These are phyloP conservation scores for Ascosphaera aggregata DNA, from an alignment of 2,329 filamentous ascomycete species.

Conservation along the genomic window DNA sequence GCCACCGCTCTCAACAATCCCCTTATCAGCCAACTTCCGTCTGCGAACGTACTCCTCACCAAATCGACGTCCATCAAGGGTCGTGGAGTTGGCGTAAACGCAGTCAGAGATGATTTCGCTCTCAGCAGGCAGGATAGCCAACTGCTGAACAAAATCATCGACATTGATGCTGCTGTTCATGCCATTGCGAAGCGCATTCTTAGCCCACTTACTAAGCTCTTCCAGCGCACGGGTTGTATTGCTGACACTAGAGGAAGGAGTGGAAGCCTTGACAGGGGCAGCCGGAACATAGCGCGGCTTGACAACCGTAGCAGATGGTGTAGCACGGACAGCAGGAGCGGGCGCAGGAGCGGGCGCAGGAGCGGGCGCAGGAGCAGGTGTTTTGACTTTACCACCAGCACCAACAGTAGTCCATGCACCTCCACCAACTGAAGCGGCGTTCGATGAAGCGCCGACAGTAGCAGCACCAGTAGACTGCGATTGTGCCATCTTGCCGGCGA, in stretches of 20 bases:
- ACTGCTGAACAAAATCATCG: conserved; percentile 54
- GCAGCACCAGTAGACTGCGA: conserved; percentile 17
- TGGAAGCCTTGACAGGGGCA: conserved; percentile 23
- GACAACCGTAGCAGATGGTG: conserved; percentile 16
- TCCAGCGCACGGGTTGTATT: conserved; percentile 47
- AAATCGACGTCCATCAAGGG: conserved; percentile 81
- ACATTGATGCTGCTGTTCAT: conserved; percentile 44
- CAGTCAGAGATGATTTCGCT: conserved; percentile 67
- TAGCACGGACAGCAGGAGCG: conserved; percentile 22
- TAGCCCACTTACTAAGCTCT: conserved; percentile 87
- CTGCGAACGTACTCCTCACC: conserved; percentile 85
- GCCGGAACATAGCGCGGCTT: conserved; percentile 33
- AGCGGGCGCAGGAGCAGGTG: conserved; percentile 28
- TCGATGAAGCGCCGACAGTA: too few species aligned
- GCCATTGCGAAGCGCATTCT: conserved; percentile 53
- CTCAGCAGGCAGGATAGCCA: conserved; percentile 55
- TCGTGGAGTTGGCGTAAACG: conserved; percentile 66
- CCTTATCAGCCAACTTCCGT: conserved; percentile 81
- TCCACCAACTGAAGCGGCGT: too few species aligned
- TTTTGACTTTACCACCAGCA: conserved; percentile 75
- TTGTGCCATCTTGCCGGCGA: conserved; percentile 53
- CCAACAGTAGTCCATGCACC: conserved; percentile 87
- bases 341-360: too few species aligned
- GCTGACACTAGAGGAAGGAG: conserved; percentile 18
- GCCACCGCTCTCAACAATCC: conserved; percentile 45